Conservation (phyloP, 2,329 filamentous ascomycete species). For the Fusarium hainanense region DNA sequence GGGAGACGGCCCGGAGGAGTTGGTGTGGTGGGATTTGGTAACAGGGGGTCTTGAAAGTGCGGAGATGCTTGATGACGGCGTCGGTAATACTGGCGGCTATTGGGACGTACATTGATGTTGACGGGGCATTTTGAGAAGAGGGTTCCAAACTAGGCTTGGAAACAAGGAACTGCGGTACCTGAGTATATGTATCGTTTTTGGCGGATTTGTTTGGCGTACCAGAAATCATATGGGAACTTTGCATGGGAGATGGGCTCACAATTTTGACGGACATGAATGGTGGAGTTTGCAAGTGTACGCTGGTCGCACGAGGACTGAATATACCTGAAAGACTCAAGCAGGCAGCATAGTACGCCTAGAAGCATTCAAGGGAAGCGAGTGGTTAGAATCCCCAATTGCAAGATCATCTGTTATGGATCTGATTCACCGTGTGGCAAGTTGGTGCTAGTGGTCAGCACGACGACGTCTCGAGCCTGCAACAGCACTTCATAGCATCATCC, state of each 20-base stretch:
- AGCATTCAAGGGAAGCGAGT: slow-evolving; percentile 23
- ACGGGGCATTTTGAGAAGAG: slow-evolving; percentile 9
- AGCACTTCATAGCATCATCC: not conserved
- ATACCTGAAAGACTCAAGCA: slow-evolving; percentile 31
- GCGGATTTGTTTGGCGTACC: slow-evolving; percentile 23
- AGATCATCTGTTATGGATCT: not conserved
- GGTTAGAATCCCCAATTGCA: slow-evolving; percentile 1
- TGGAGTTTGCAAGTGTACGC: slow-evolving; percentile 31
- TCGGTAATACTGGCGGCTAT: slow-evolving; percentile 3
- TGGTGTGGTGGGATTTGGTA: slow-evolving; percentile 29
- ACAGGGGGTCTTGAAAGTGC: slow-evolving; percentile 13
- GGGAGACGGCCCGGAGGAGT: slow-evolving; percentile 24
- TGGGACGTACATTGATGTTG: not conserved
- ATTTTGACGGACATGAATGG: slow-evolving; percentile 13
- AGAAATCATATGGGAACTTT: slow-evolving; percentile 10
- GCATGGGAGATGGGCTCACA: slow-evolving; percentile 6
- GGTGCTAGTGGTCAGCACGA: not conserved
- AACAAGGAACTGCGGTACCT: not conserved
- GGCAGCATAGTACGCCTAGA: slow-evolving; percentile 26
- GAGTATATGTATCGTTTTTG: slow-evolving; percentile 8
- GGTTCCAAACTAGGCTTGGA: not conserved
- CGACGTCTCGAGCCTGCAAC: not conserved
- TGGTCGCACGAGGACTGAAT: slow-evolving; percentile 36
- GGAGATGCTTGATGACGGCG: slow-evolving; percentile 15
- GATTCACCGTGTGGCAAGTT: not conserved